Evolutionary conservation across 31 red algal species (phyloP), one percentile per base, ranked within the genome.

Genomic region (Porphyra umbilicalis): DNA sequence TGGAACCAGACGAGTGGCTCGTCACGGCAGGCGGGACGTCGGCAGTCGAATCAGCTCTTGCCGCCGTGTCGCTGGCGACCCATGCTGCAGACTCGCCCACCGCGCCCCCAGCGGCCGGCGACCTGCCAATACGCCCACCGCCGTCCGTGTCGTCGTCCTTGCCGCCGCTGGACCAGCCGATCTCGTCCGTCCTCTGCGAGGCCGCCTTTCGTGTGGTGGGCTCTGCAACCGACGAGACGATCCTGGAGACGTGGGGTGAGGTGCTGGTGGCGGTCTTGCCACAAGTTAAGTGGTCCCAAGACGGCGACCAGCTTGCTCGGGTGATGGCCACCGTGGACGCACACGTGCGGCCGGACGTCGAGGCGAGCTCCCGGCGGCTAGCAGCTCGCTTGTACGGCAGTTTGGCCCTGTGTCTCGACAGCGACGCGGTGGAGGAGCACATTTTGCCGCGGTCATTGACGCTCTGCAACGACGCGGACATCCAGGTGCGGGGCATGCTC

Each of bases 221-320:
- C 15, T 18, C 67, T 25, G 76, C 92, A 6, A 42, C 38, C 32
- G 38, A 57, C n/a, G 35, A 77, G 35, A 37, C 77, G 38, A 82
- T 90, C 35, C 82, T 87, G 11, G 93, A 95, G 77, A 39, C 85
- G 32, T 95, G 93, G 93, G 89, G 93, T 39, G 88, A 95, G 76
- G 82, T 91, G 38, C 67, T 95, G 30, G 85, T 90, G 33, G 38
- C 68, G 32, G 80, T 79, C 39, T 39, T 95, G 34, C 82, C 85
- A 8, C 38, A 36, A n/a, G 88, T 81, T 18, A 39, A 34, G 39
- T 84, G 84, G 67, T 37, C 74, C 31, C 4, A 18, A 18, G 14
- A 71, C 8, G 76, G 81, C 10, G 36, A 88, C 25, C 78, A 86
- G 46, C 36, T 84, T 9, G 37, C 15, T 16, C 35, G n/a, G 39